Evolutionary conservation across 2,329 filamentous ascomycete genomes (phyloP), one percentile per base, ranked within the genome.

Genomic region (Akanthomyces uredinophilus): DNA sequence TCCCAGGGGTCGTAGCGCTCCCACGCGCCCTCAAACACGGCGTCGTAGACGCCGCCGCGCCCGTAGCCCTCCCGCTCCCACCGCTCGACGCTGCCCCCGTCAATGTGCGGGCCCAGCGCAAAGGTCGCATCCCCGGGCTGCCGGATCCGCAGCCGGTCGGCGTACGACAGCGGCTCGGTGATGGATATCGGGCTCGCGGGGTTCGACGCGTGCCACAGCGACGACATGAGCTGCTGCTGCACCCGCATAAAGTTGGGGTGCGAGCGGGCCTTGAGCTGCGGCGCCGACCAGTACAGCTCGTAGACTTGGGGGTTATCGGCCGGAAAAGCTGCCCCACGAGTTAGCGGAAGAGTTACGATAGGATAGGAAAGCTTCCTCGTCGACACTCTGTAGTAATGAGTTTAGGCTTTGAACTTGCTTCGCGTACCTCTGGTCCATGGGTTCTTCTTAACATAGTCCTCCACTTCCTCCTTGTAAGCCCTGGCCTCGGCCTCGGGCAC

Each of bases 1-100:
- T 96, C 91, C 85, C 89, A 97, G 0, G 92, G 85, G 69, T 97
- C 90, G 70, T 91, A 93, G 2, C 81, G 73, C 66, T 96, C 91
- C 92, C 92, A 96, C 1, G 80, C 74, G 0, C 93, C 94, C 22
- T 83, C 74, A 61, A 92, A 88, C 10, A 97, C 82, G 22, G 81
- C 75, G 63, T 89, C 83, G 73, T 96, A 97, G 3, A 93, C 89
- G 2, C 80, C 78, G 14, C 87, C 82, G 2, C 70, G 76, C 0
- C 87, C 85, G 66, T 92, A 93, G 1, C 89, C 89, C 0, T 83
- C 75, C 35, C 78, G 78, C 71, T 92, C 89, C 89, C 90, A 92
- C 3, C 89, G 81, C 74, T 92, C 89, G 1, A 91, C 83, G 58
- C 87, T 89, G 24, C 89, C 89, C 16, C 88, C 88, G 68, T 92